Percentiles rank a stretch among this genome's conserved stretches.
phyloP scores from a whole-genome alignment of 2,329 filamentous ascomycete genomes.

The Diaporthe helianthi region DNA sequence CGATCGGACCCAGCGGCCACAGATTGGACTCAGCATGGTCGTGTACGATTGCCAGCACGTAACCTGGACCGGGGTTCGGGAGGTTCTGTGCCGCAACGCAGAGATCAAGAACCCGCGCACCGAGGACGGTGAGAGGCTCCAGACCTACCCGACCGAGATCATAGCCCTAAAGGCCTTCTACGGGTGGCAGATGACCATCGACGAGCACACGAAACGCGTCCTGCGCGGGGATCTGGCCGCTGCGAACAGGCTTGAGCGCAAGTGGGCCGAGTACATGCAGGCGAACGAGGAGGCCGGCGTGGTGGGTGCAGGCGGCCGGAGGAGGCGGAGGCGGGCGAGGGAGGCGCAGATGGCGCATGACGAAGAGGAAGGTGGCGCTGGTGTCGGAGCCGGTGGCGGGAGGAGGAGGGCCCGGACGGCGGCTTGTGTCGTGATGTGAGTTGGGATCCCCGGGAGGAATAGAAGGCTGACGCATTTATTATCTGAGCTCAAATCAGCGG shows the following conservation, averaged over 20 bases:
- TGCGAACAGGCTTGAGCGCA: constrained; percentile 81
- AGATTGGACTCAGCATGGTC: constrained; percentile 74
- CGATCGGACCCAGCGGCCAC: constrained; percentile 51
- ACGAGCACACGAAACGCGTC: constrained; percentile 90
- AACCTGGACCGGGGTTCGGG: constrained; percentile 89
- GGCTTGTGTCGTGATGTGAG: constrained; percentile 39
- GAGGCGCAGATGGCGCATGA: constrained; percentile 85
- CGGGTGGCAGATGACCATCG: constrained; percentile 92
- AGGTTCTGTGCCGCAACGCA: constrained; percentile 85
- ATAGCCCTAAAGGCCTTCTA: constrained; percentile 94
- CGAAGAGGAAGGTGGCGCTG: constrained; percentile 68
- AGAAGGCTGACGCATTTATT: background rate
- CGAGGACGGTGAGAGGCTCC: constrained; percentile 14
- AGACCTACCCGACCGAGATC: constrained; percentile 74
- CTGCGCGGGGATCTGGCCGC: constrained; percentile 76
- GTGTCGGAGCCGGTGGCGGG: constrained; percentile 62
- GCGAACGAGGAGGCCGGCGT: constrained; percentile 83
- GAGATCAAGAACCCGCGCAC: constrained; percentile 65
- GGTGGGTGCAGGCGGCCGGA: constrained; percentile 68
- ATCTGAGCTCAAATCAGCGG: background rate
- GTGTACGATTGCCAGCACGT: constrained; percentile 93
- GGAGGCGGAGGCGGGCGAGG: constrained; percentile 77
- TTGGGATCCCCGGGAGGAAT: background rate
- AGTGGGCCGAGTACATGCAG: constrained; percentile 96
- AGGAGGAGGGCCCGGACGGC: constrained; percentile 51